Evolutionary conservation across 176 grass and related monocot genomes (phyloP).

Genomic region (Eragrostis nindensis): DNA sequence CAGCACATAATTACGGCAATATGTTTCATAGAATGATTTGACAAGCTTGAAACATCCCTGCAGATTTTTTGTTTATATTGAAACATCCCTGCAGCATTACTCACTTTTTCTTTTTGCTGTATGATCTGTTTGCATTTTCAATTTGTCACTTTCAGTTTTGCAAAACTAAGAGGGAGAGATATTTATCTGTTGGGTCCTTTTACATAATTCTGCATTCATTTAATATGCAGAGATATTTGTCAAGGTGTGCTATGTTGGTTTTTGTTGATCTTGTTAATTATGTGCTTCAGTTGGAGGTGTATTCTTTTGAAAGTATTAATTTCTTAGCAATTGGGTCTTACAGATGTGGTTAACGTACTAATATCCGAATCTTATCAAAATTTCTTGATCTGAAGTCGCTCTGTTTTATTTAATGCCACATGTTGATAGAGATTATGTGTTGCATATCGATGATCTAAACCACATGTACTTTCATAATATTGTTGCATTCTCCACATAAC

Average conservation of each 20-base stretch:
- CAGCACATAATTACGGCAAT: neutral
- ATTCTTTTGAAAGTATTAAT: constrained; percentile 6
- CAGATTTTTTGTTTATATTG: neutral
- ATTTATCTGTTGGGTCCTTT: neutral
- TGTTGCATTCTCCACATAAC: neutral
- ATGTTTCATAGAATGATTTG: neutral
- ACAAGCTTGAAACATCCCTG: neutral
- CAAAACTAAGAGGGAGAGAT: neutral
- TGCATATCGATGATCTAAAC: too few relatives aligned
- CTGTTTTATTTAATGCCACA: too few relatives aligned
- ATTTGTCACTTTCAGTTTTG: neutral
- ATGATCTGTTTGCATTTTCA: neutral
- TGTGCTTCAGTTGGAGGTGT: constrained; percentile 7
- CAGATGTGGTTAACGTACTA: neutral
- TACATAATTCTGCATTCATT: neutral
- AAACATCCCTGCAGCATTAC: neutral
- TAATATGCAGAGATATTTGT: too few relatives aligned
- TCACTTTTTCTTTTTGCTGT: neutral
- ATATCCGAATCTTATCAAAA: neutral
- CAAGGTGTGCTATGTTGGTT: neutral
- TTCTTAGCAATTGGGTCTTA: neutral
- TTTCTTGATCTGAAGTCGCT: too few relatives aligned
- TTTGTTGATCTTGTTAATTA: neutral
- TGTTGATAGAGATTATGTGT: too few relatives aligned
- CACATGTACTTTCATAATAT: neutral